Evolutionary conservation across 345 rosid genomes (phyloP), one percentile per base, ranked within the genome.

Genomic region (Euphorbia tirucalli): DNA sequence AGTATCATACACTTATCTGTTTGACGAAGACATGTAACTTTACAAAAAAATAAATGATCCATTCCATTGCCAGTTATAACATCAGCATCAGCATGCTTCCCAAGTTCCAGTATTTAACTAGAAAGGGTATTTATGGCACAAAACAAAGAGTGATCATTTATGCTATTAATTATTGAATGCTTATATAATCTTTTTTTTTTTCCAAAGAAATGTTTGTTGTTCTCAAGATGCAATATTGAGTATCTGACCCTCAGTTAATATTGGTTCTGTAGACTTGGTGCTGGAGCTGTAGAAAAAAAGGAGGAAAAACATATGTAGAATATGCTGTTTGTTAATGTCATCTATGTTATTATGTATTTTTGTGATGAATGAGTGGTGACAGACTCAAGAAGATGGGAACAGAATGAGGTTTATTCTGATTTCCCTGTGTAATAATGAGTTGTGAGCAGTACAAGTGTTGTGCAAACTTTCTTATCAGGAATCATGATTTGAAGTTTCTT

Each of bases 271-370:
- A 93, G 97, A 91, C 79, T 82, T 93, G 80, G 97, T 93, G 82
- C 72, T 93, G 96, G 96, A 93, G 90, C 93, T 91, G 83, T 85
- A 89, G 86, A 48, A 61, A 48, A 61, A 80, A 46, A 57, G 74
- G 65, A 55, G 62, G 66, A 16, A 50, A 59, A 69, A 37, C 9
- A 56, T 4, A 32, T 50, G 21, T 30, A 46, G 63, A 52, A 74
- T 61, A 65, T 72, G 69, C 48, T 75, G 75, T 72, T 78, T 54
- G 71, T 56, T 69, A 52, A 70, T 74, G 71, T 68, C 44, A 81
- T 80, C 74, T 82, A 66, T 77, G 73, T 69, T 73, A 58, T 73
- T 75, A 68, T 80, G 69, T 74, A 57, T 60, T 70, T 78, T 74
- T 70, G 68, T 72, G 82, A 46, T 82, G 70, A 68, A 65, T 69